Conservation (phyloP, 1,284 basidiomycete genomes). For the Neolentinus lepideus region DNA sequence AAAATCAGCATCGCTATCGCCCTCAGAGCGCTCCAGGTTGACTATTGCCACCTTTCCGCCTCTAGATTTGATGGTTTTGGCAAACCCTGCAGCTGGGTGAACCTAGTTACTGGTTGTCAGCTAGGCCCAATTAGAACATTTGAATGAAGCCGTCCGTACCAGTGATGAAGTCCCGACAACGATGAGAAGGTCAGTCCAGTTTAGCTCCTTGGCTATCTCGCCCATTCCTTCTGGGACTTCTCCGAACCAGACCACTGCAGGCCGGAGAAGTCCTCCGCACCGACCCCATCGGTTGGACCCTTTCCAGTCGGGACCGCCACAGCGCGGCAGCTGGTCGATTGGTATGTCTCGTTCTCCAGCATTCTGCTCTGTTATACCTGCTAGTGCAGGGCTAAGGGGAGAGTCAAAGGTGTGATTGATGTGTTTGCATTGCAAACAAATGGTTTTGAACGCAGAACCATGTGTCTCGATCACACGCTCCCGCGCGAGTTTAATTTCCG, state of each 20-base stretch:
- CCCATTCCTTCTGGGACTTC: slow-evolving; percentile 20
- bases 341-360: background rate
- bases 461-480: background rate
- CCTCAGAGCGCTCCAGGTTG: slow-evolving; percentile 26
- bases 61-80: slow-evolving; percentile 20
- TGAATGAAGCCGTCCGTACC: slow-evolving; percentile 11
- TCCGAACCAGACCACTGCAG: slow-evolving; percentile 22
- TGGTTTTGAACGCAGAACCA: background rate
- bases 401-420: background rate
- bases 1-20: slow-evolving; percentile 24
- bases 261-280: background rate
- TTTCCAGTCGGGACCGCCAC: background rate
- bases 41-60: slow-evolving; percentile 36
- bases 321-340: background rate
- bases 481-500: background rate
- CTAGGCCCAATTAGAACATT: background rate
- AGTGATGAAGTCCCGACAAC: slow-evolving; percentile 41
- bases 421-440: background rate
- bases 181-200: slow-evolving; percentile 32
- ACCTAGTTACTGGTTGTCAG: slow-evolving; percentile 14
- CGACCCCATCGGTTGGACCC: background rate
- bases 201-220: slow-evolving; percentile 24
- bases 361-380: background rate
- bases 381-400: background rate
- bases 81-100: slow-evolving; percentile 29